Percentiles rank a stretch among this genome's conserved stretches.
Conservation (phyloP, 1,284 basidiomycete genomes). For the Boletus sp. region DNA sequence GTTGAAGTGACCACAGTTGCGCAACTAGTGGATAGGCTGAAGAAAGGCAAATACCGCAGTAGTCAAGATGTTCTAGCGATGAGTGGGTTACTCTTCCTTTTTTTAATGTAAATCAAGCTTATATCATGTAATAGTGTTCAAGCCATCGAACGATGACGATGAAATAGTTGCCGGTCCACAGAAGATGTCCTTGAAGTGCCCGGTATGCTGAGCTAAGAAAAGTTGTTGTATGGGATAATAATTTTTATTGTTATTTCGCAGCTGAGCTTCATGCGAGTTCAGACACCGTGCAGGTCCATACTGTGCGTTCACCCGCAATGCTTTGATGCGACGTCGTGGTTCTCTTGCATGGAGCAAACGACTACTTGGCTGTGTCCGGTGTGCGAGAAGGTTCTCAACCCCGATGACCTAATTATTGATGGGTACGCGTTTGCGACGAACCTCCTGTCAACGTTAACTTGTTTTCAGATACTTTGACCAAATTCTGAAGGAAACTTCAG, state of each 20-base stretch:
- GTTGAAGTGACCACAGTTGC: slow-evolving; percentile 70
- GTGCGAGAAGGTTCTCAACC: slow-evolving; percentile 77
- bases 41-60: slow-evolving; percentile 60
- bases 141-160: slow-evolving; percentile 66
- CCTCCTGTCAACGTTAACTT: background rate
- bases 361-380: slow-evolving; percentile 97
- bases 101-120: background rate
- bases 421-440: slow-evolving; percentile 53
- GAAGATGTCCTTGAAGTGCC: slow-evolving; percentile 88
- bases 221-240: background rate
- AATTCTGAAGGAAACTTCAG: slow-evolving; percentile 74
- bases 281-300: slow-evolving; percentile 79
- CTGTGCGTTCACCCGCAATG: slow-evolving; percentile 91
- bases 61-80: slow-evolving; percentile 64
- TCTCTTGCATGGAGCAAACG: slow-evolving; percentile 92
- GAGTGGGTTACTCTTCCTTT: slow-evolving; percentile 43
- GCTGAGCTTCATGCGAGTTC: slow-evolving; percentile 87
- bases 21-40: slow-evolving; percentile 63
- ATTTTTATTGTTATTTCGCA: slow-evolving; percentile 32
- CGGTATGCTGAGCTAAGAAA: slow-evolving; percentile 51
- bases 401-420: slow-evolving; percentile 86
- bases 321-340: slow-evolving; percentile 95
- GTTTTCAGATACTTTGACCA: slow-evolving; percentile 71
- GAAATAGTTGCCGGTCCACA: slow-evolving; percentile 86
- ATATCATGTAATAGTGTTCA: slow-evolving; percentile 49